Conservation (phyloP, 1,139 yeast genomes). For the Scheffersomyces segobiensis region DNA sequence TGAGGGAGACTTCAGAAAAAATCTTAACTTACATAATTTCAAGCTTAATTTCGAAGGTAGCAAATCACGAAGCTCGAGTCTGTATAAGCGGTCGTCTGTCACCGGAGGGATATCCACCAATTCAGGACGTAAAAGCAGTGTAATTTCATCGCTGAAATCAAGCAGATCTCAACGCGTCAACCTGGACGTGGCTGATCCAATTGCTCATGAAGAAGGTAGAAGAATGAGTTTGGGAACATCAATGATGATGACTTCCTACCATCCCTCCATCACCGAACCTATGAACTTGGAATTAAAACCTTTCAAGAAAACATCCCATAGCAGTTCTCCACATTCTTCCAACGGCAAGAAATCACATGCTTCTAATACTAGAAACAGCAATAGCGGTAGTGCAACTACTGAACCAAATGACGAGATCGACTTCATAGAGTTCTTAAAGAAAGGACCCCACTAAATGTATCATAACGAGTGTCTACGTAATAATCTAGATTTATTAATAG, state of each 20-base stretch:
- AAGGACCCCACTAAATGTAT: conserved; percentile 31
- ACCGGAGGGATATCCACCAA: conserved; percentile 5
- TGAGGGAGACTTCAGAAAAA: conserved; percentile 32
- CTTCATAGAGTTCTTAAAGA: conserved; percentile 47
- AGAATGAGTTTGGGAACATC: neutral
- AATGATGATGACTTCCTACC: neutral
- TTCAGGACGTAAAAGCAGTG: conserved; percentile 9
- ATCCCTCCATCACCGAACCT: neutral
- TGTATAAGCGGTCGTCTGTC: conserved; percentile 3
- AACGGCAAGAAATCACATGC: neutral
- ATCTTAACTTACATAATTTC: conserved; percentile 27
- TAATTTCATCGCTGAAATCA: conserved; percentile 13
- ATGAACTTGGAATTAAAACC: neutral
- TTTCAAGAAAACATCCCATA: neutral
- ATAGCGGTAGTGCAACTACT: neutral
- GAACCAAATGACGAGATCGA: conserved; percentile 42
- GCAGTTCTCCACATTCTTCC: neutral
- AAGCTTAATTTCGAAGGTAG: conserved; percentile 21
- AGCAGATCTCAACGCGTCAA: conserved; percentile 7
- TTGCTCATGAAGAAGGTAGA: neutral
- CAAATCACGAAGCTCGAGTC: conserved; percentile 4
- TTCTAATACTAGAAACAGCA: neutral
- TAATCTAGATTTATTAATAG: neutral
- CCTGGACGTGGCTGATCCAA: neutral
- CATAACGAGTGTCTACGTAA: neutral